Evolutionary conservation across 2,329 filamentous ascomycete genomes (phyloP), one percentile per base, ranked within the genome.

Genomic region (Penicillium sp.): DNA sequence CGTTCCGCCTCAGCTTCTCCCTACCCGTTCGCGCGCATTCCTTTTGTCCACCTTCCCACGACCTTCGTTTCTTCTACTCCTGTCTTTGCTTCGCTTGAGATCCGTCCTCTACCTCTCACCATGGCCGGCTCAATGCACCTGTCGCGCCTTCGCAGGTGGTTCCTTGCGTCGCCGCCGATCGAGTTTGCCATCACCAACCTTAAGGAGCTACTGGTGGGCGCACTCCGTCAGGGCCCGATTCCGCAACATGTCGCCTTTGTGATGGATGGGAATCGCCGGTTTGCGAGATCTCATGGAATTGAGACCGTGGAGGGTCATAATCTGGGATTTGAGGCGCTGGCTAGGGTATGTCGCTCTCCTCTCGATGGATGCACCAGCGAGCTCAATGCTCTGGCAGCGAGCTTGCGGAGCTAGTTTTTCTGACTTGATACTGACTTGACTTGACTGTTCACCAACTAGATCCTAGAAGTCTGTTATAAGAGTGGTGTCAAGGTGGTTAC

Each of bases 201-300:
- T 22, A 88, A 92, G 66, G 91, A 96, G 76, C 82, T 97, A 55
- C 84, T 98, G 65, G 95, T 99, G 70, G 92, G 92, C 58, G 91
- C 93, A 54, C 81, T 98, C 58, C 89, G 89, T 73, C 94, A 97
- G 79, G 95, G 95, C 0, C 92, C 93, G 1, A 90, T 99, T 59
- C 95, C 95, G 10, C 89, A 92, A 73, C 95, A 99, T 86, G 88
- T 99, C 63, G 95, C 95, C n/a, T 99, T 99, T 75, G 94, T 97
- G 70, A 99, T 99, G 95, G 95, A 99, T 76, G 95, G 95, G 59
- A 99, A 99, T 80, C 84, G 95, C 72, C 90, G 95, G 50, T 99
- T 96, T 81, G 95, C 95, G 15, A 86, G 91, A 64, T 91, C 85
- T 65, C 92, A 95, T 80, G 89, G 94, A 67, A 97, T 99, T 76